A percentile compares a stretch with the other conserved stretches of the same genome.
Evolutionary conservation across 768 basidiomycete genomes (phyloP).

Genomic region (Agrocybe praecox): DNA sequence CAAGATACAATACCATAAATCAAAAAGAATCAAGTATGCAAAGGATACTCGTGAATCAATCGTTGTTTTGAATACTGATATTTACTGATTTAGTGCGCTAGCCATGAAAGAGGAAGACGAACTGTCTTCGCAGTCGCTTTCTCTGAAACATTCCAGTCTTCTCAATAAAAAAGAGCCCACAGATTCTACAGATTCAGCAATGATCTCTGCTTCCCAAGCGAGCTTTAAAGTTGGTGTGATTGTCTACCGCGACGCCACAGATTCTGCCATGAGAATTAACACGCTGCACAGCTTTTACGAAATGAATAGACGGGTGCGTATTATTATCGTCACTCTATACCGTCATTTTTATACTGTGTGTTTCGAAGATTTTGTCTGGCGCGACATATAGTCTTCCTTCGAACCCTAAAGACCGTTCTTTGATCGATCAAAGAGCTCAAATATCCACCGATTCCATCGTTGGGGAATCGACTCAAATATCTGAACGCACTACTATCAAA

Average conservation of each 20-base stretch:
- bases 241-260: constrained; percentile 54
- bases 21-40: constrained; percentile 61
- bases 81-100: constrained; percentile 1
- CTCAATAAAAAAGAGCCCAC: constrained; percentile 11
- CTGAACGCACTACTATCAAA: constrained; percentile 81
- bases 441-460: constrained; percentile 84
- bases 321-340: background rate
- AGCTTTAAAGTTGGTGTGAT: constrained; percentile 68
- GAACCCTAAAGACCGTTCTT: constrained; percentile 61
- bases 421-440: constrained; percentile 81
- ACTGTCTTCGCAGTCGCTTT: constrained; percentile 46
- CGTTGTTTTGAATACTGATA: background rate
- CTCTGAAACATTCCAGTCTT: constrained; percentile 64
- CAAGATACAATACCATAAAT: constrained; percentile 76
- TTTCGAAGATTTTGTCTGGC: constrained; percentile 50
- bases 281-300: constrained; percentile 78
- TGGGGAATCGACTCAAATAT: constrained; percentile 81
- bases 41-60: constrained; percentile 40
- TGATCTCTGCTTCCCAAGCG: constrained; percentile 33
- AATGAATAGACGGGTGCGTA: constrained; percentile 73
- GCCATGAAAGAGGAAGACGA: constrained; percentile 51
- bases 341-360: background rate
- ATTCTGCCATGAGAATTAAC: constrained; percentile 72
- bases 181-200: constrained; percentile 27
- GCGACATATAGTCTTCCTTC: constrained; percentile 56